Evolutionary conservation across 2,329 filamentous ascomycete species (phyloP).

Genomic region (Metarhizium rileyi): DNA sequence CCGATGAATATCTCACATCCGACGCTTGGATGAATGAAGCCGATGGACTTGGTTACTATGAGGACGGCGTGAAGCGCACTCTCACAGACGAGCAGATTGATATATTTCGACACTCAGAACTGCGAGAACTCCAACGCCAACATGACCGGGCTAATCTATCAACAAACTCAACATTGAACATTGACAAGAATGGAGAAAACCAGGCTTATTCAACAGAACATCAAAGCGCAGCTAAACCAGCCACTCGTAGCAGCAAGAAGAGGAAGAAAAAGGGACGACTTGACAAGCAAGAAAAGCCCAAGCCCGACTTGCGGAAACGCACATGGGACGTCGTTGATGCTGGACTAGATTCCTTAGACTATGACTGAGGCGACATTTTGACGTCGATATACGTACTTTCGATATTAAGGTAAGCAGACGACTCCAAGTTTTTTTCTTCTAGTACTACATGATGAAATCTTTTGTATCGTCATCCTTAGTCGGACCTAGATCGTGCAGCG

Average conservation of each 20-base stretch:
- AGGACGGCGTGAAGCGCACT: conserved; percentile 78
- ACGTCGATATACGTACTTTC: background rate
- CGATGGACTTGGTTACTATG: conserved; percentile 69
- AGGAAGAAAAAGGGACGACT: conserved; percentile 30
- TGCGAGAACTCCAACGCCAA: conserved; percentile 58
- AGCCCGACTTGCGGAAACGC: conserved; percentile 54
- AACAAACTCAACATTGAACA: background rate
- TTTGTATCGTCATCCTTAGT: conserved; percentile 96
- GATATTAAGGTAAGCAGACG: conserved; percentile 16
- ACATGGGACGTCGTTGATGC: conserved; percentile 58
- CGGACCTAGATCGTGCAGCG: conserved; percentile 42
- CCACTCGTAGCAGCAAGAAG: conserved; percentile 16
- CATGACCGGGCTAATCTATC: conserved; percentile 27
- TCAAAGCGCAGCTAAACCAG: background rate
- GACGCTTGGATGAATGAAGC: conserved; percentile 23
- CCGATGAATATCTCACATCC: conserved; percentile 15
- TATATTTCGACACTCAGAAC: conserved; percentile 83
- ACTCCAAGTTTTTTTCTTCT: conserved; percentile 6
- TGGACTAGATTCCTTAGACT: conserved; percentile 50
- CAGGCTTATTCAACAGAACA: background rate
- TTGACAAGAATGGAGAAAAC: background rate
- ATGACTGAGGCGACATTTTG: conserved; percentile 35
- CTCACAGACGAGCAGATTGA: conserved; percentile 85
- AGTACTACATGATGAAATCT: conserved; percentile 64
- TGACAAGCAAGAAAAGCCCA: conserved; percentile 32